Base-by-base conservation (phyloP, 2,329 filamentous ascomycete species). In the Dactylonectria macrodidyma region DNA sequence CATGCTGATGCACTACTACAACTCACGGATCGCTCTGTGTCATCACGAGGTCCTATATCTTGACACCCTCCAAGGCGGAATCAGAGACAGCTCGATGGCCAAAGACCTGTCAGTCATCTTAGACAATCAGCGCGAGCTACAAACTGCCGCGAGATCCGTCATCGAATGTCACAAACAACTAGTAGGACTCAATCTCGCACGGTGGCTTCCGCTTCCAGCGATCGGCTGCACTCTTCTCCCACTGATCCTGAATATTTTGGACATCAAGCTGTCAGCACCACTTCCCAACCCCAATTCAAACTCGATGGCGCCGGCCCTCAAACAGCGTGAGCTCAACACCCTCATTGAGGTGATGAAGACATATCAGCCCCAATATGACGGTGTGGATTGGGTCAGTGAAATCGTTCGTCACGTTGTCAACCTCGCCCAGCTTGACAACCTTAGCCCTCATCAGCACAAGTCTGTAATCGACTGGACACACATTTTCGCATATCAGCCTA, bases 321-420 rank as follows among this genome's bases (percentile, higher is more conserved):
- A 38, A 34, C 51, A 54, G 33, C 51, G 30, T 22, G 51, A 38
- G n/a, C 33, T 54, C 11, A 54, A 54, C 22, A 54, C 51, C 14
- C 33, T 54, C n/a, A 54, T 54, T 14, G 51, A 54, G 33, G 51
- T 54, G 5, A 54, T 54, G 51, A 54, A 54, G n/a, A 22, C n/a
- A 5, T 54, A 54, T 38, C 51, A 54, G 14, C 51, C 33, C n/a
- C 51, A 19, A 11, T 54, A 54, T 54, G 51, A 54, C 22, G 51
- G 51, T 2, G 33, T 54, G 2, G 51, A 54, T 22, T 54, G 51
- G 51, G 51, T 12, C 3, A 54, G 51, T 10, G 51, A 54, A 54
- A 54, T 54, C 14, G 33, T 54, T 5, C 30, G 51, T 5, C 51
- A 54, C 19, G 22, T 54, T 11, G 34, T 54, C 51, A 54, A 54